phyloP scores from a whole-genome alignment of 1,284 basidiomycete species.

The Cutaneotrichosporon cutaneum region DNA sequence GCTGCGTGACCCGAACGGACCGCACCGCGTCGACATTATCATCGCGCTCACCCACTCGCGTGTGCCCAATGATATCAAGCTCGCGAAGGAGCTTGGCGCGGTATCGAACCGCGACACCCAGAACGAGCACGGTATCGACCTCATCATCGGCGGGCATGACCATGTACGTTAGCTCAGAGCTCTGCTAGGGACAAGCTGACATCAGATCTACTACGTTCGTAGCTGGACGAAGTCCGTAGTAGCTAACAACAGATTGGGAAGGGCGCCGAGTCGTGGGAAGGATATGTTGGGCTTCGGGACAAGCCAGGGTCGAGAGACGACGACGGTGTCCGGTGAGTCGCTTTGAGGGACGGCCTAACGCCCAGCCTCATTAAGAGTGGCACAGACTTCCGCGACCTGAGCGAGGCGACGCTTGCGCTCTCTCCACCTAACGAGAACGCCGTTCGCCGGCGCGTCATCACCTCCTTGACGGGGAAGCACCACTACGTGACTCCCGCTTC shows the following conservation, averaged over 20 bases:
- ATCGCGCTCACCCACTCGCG: conserved; percentile 78
- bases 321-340: conserved; percentile 63
- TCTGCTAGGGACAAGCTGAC: conserved; percentile 8
- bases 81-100: conserved; percentile 64
- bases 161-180: conserved; percentile 56
- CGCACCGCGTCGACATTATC: conserved; percentile 70
- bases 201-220: conserved; percentile 40
- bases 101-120: conserved; percentile 58
- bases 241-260: conserved; percentile 63
- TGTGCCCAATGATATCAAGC: conserved; percentile 67
- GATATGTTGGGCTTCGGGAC: conserved; percentile 60
- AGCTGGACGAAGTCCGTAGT: background rate
- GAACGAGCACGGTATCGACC: conserved; percentile 72
- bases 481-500: conserved; percentile 64
- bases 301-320: conserved; percentile 74
- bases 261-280: conserved; percentile 71
- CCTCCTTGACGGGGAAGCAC: conserved; percentile 64
- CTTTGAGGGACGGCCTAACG: background rate
- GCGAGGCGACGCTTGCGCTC: conserved; percentile 68
- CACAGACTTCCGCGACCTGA: conserved; percentile 85
- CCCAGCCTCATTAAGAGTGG: conserved; percentile 71
- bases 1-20: conserved; percentile 69
- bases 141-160: conserved; percentile 86
- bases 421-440: conserved; percentile 60
- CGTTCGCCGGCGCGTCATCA: conserved; percentile 67